Evolutionary conservation across 208 protist species (phyloP).

Genomic region (Sergeia podlipaevii): DNA sequence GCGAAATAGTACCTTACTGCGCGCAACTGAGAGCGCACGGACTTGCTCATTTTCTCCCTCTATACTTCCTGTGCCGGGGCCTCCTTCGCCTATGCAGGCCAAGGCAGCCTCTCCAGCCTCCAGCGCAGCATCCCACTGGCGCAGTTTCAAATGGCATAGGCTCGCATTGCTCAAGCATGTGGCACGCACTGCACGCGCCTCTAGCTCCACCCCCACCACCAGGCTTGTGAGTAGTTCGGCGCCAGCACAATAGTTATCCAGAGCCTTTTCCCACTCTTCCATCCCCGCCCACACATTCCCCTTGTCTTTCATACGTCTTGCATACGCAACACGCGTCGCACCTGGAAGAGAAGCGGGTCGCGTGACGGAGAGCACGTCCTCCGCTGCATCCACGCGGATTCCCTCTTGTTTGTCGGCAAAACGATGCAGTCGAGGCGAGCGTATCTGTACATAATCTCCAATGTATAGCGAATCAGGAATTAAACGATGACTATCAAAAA

Average conservation of each 20-base stretch:
- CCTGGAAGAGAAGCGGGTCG: no score
- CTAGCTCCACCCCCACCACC: not conserved
- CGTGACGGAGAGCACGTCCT: no score
- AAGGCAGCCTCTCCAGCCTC: not conserved
- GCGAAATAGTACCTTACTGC: constrained; percentile 7
- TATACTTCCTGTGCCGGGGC: no score
- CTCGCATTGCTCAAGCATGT: constrained; percentile 2
- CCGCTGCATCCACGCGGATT: constrained; percentile 10
- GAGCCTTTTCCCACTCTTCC: not conserved
- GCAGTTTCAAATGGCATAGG: not conserved
- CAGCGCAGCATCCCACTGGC: not conserved
- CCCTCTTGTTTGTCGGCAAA: constrained; percentile 21
- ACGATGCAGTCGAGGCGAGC: constrained; percentile 9
- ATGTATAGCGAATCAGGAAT: constrained; percentile 14
- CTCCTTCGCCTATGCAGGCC: no score
- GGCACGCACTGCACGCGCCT: not conserved
- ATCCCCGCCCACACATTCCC: not conserved
- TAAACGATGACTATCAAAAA: no score
- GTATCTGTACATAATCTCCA: constrained; percentile 6
- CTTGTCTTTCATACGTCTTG: not conserved
- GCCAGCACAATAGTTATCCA: constrained; percentile 2
- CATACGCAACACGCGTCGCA: no score
- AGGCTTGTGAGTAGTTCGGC: not conserved
- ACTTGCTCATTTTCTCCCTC: no score
- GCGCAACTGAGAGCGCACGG: not conserved